phyloP scores from a whole-genome alignment of 805 yeast genomes.

The Metschnikowia cubensis region DNA sequence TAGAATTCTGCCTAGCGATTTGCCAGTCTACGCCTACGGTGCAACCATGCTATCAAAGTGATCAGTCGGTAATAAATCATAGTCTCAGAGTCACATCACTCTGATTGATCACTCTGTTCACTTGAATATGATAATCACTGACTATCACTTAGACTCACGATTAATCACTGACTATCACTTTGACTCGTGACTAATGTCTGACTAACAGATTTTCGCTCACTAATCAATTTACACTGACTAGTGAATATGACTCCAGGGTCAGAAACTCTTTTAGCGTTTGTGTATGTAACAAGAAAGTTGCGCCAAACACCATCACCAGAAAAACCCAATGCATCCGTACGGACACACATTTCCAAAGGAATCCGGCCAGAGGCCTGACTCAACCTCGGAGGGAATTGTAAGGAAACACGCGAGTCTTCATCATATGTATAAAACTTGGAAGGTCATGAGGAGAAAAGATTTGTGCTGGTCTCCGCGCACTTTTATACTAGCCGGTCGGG shows the following conservation, averaged over 20 bases:
- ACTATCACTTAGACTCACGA: too few species aligned
- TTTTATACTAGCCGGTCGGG: slow-evolving; percentile 24
- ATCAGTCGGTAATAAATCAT: too few species aligned
- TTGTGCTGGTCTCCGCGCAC: slow-evolving; percentile 3
- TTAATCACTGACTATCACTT: too few species aligned
- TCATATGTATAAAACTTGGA: slow-evolving; percentile 64
- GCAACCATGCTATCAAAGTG: too few species aligned
- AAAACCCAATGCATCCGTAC: slow-evolving; percentile 37
- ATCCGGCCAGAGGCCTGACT: slow-evolving; percentile 27
- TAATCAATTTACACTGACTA: too few species aligned
- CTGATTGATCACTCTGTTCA: too few species aligned
- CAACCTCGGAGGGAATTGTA: slow-evolving; percentile 43
- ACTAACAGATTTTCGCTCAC: too few species aligned
- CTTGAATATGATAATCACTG: too few species aligned
- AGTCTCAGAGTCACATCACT: too few species aligned
- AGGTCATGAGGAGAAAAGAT: slow-evolving; percentile 47
- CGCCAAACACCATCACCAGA: slow-evolving; percentile 49
- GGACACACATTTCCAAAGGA: slow-evolving; percentile 34
- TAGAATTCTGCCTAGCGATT: too few species aligned
- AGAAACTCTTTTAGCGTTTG: slow-evolving; percentile 44
- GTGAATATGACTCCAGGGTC: slow-evolving; percentile 26
- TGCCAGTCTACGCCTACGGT: too few species aligned
- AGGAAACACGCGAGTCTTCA: slow-evolving; percentile 55
- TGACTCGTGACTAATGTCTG: too few species aligned
- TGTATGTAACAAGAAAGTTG: slow-evolving; percentile 45